Evolutionary conservation across 257 asterid genomes (phyloP).

Genomic region (Solanum clarkiae): DNA sequence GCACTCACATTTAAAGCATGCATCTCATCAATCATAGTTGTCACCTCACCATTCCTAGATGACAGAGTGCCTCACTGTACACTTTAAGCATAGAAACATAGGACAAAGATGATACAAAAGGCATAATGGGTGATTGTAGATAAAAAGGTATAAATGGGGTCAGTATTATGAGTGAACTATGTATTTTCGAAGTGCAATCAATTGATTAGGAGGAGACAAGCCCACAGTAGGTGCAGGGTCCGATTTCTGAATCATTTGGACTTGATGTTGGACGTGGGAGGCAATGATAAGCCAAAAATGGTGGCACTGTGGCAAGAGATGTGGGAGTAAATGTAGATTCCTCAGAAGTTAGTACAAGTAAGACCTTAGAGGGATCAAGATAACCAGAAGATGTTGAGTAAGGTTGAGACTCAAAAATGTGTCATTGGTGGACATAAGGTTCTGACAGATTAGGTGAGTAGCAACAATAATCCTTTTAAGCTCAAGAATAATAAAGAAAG

Average conservation of each 20-base stretch:
- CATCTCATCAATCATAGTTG: not conserved
- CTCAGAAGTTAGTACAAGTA: not conserved
- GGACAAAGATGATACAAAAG: not conserved
- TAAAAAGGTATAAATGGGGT: not conserved
- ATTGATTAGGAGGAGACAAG: not conserved
- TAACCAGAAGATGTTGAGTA: not conserved
- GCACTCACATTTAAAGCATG: not conserved
- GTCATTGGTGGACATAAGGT: not conserved
- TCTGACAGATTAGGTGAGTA: not conserved
- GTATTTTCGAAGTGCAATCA: not conserved
- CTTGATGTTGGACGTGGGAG: not conserved
- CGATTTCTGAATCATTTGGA: not conserved
- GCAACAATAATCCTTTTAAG: not conserved
- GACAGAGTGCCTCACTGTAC: not conserved
- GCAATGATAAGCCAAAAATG: not conserved
- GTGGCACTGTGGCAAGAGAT: not conserved
- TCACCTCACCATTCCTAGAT: not conserved
- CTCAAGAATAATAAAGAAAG: not conserved
- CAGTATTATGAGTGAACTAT: not conserved
- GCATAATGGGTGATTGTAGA: not conserved
- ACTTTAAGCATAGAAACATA: not conserved
- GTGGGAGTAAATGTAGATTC: not conserved
- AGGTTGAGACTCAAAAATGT: not conserved
- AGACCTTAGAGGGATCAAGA: not conserved
- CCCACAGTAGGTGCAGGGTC: not conserved